Conservation (phyloP, 2,329 filamentous ascomycete species). For the Teratosphaeriaceae sp. region DNA sequence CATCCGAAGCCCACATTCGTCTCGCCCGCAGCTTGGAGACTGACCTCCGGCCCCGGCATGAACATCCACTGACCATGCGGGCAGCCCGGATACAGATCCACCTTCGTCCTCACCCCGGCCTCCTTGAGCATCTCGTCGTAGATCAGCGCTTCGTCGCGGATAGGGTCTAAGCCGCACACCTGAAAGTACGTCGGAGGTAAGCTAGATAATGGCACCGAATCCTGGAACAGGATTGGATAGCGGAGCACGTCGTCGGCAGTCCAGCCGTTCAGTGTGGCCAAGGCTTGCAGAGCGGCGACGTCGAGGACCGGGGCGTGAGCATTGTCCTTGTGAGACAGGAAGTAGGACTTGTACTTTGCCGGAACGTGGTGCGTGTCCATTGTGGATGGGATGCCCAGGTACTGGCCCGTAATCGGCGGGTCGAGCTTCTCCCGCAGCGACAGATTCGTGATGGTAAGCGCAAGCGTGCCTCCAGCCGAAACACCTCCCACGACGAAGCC, state of each 20-base stretch:
- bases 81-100: constrained; percentile 39
- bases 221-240: constrained; percentile 28
- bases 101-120: constrained; percentile 37
- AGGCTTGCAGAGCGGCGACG: constrained; percentile 10
- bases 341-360: constrained; percentile 34
- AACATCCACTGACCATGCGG: constrained; percentile 37
- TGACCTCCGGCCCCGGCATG: constrained; percentile 24
- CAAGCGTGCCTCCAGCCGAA: constrained; percentile 40
- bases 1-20: constrained; percentile 29
- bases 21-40: constrained; percentile 24
- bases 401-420: constrained; percentile 42
- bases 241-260: constrained; percentile 14
- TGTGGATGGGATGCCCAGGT: constrained; percentile 37
- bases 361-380: constrained; percentile 28
- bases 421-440: constrained; percentile 34
- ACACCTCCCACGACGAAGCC: constrained; percentile 47
- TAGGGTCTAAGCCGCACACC: constrained; percentile 44
- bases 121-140: constrained; percentile 45
- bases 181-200: constrained; percentile 46
- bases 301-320: constrained; percentile 30
- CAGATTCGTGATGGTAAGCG: constrained; percentile 35
- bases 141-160: constrained; percentile 48
- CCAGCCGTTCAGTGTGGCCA: constrained; percentile 12
- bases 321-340: constrained; percentile 39
- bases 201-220: constrained; percentile 22